These are phyloP conservation scores for Tylopilus sp. DNA, from an alignment of 1,284 basidiomycete genomes.

Conservation along the genomic window DNA sequence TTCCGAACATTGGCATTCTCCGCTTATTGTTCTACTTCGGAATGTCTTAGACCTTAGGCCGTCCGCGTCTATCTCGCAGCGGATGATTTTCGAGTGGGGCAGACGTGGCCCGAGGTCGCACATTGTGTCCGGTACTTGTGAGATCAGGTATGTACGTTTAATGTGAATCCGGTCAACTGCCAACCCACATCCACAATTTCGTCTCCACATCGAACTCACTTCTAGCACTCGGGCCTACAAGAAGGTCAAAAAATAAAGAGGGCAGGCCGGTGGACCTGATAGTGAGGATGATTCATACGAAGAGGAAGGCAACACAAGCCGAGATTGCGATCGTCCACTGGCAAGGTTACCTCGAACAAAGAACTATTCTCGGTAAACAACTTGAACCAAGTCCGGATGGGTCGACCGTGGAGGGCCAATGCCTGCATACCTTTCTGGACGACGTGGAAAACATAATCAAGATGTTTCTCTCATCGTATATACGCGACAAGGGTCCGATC, in stretches of 20 bases:
- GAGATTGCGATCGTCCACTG: constrained; percentile 29
- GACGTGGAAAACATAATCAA: constrained; percentile 59
- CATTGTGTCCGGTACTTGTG: constrained; percentile 54
- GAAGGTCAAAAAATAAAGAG: constrained; percentile 26
- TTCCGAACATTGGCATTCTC: too few relatives aligned
- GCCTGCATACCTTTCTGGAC: constrained; percentile 53
- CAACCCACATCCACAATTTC: constrained; percentile 32
- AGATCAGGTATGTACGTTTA: constrained; percentile 51
- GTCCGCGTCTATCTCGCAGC: constrained; percentile 53
- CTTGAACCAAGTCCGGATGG: constrained; percentile 34
- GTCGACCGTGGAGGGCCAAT: constrained; percentile 21
- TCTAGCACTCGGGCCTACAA: constrained; percentile 39
- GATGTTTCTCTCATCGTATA: constrained; percentile 63
- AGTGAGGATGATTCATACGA: constrained; percentile 33
- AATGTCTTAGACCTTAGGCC: too few relatives aligned
- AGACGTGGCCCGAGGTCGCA: constrained; percentile 51
- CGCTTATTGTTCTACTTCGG: too few relatives aligned
- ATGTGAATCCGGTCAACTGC: background rate
- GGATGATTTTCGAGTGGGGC: constrained; percentile 55
- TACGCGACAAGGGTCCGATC: constrained; percentile 57
- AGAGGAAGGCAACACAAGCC: constrained; percentile 35
- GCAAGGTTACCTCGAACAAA: constrained; percentile 47
- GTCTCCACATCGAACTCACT: constrained; percentile 38
- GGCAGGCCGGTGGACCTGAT: constrained; percentile 33
- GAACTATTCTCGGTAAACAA: constrained; percentile 39